Evolutionary conservation across 768 basidiomycete species (phyloP).

Genomic region (Leccinellum luteum): DNA sequence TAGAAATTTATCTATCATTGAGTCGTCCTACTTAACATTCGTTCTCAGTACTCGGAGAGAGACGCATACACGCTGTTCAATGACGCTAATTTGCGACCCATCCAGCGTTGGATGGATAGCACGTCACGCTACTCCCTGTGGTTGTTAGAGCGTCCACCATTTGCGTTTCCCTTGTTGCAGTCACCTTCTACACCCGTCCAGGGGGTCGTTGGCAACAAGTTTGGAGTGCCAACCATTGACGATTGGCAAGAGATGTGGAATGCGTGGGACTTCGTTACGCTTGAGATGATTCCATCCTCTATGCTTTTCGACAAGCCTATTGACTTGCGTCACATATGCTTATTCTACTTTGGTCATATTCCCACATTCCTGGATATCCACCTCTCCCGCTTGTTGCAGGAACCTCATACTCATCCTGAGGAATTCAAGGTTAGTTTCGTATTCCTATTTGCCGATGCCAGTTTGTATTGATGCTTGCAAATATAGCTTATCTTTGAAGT

Average conservation of each 20-base stretch:
- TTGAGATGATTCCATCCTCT: conserved; percentile 79
- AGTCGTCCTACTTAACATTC: background rate
- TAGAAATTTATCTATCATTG: conserved; percentile 28
- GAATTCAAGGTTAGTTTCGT: conserved; percentile 58
- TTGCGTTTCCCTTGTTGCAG: conserved; percentile 66
- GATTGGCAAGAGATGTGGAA: conserved; percentile 89
- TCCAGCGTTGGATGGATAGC: conserved; percentile 83
- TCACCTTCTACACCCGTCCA: conserved; percentile 32
- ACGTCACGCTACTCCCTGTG: conserved; percentile 76
- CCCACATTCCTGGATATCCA: conserved; percentile 92
- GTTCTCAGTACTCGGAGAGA: conserved; percentile 66
- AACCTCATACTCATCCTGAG: conserved; percentile 82
- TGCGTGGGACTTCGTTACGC: conserved; percentile 83
- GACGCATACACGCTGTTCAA: conserved; percentile 73
- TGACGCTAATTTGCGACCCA: conserved; percentile 72
- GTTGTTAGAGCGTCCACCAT: conserved; percentile 85
- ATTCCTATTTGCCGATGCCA: background rate
- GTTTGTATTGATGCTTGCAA: conserved; percentile 2
- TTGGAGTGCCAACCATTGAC: conserved; percentile 64
- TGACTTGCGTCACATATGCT: conserved; percentile 88
- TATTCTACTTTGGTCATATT: conserved; percentile 97
- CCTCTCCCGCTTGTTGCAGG: conserved; percentile 67
- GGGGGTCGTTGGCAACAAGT: conserved; percentile 32
- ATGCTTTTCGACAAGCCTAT: conserved; percentile 93
- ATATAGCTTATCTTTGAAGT: conserved; percentile 75